Percentiles rank a stretch among this genome's conserved stretches.
Evolutionary conservation across 441 rosid species (phyloP).

Genomic region (Erysimum cheiri): DNA sequence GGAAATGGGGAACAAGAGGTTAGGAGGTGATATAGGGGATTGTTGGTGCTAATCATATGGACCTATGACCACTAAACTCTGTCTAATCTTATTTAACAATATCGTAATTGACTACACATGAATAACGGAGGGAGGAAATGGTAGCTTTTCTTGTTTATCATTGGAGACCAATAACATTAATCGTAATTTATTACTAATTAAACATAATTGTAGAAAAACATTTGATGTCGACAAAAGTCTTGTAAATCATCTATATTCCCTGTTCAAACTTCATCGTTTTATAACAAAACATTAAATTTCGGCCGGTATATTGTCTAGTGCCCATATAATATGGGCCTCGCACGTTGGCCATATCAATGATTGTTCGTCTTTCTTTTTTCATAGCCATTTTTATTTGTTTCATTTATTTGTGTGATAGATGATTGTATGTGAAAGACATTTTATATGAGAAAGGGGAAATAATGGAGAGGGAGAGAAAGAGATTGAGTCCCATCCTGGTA

Average conservation of each 20-base stretch:
- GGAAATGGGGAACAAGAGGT: conserved; percentile 40
- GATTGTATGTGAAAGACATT: conserved; percentile 4
- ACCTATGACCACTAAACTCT: conserved; percentile 34
- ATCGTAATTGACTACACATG: conserved; percentile 5
- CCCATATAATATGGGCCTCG: conserved; percentile 15
- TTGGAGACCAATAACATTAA: background rate
- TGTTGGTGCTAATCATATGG: conserved; percentile 38
- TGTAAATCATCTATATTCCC: background rate
- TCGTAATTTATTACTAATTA: conserved; percentile 8
- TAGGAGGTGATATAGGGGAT: conserved; percentile 33
- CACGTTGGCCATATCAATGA: conserved; percentile 28
- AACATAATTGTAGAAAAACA: background rate
- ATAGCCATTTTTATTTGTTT: conserved; percentile 2
- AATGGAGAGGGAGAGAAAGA: background rate
- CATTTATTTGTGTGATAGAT: background rate
- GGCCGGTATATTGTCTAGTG: background rate
- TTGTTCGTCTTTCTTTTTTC: background rate
- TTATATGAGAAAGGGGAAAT: conserved; percentile 16
- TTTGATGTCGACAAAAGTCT: background rate
- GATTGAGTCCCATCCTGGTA: conserved; percentile 34
- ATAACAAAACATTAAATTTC: background rate
- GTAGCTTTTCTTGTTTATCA: background rate
- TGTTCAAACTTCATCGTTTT: conserved; percentile 1
- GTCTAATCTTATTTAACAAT: conserved; percentile 36
- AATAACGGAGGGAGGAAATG: conserved; percentile 14